Base-by-base conservation (phyloP, 176 grass and related monocot species). In the Guadua angustifolia region DNA sequence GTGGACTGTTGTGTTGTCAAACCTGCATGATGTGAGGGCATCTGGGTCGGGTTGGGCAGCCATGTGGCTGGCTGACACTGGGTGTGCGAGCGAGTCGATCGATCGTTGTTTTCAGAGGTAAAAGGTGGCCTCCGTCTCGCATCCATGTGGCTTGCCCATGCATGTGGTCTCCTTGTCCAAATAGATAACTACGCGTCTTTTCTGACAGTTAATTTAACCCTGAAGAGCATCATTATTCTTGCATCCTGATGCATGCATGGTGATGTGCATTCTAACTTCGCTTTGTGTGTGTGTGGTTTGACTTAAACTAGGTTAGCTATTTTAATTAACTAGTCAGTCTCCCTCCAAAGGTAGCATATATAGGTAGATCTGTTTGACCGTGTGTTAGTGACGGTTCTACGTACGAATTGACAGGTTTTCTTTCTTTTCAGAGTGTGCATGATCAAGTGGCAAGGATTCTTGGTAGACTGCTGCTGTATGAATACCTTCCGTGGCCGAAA, bases 401-500 rank as follows among this genome's bases (percentile, higher is more conserved):
- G 7, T 49, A 39, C 49, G 49, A 33, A 25, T 32, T 64, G 75
- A 46, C 9, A 53, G 6, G 50, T 16, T 53, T 26, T 25, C 39
- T 40, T 6, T 6, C 5, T 53, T 53, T 53, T 18, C 0, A 45
- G 10, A 45, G 44, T 45, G 29, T 29, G n/a, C n/a, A n/a, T n/a
- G 29, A 29, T 29, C 29, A 25, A 4, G 8, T 60, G 5, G 12
- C 42, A 66, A 36, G 10, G 66, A 13, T 51, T 33, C 16, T 77
- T 17, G 58, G 75, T 63, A 12, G n/a, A 9, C 24, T 6, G n/a
- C 50, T 69, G 12, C 21, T 46, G 72, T 77, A 77, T 63, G 86
- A 69, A 82, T 24, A 13, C 18, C 44, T 62, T 50, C 52, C 42
- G 67, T 22, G 80, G 73, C 73, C 22, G 18, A 78, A 83, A 83